A percentile compares a stretch with the other conserved stretches of the same genome.
These are phyloP conservation scores for Tolypocladium amazonense DNA, from an alignment of 2,329 filamentous ascomycete genomes.

Conservation along the genomic window DNA sequence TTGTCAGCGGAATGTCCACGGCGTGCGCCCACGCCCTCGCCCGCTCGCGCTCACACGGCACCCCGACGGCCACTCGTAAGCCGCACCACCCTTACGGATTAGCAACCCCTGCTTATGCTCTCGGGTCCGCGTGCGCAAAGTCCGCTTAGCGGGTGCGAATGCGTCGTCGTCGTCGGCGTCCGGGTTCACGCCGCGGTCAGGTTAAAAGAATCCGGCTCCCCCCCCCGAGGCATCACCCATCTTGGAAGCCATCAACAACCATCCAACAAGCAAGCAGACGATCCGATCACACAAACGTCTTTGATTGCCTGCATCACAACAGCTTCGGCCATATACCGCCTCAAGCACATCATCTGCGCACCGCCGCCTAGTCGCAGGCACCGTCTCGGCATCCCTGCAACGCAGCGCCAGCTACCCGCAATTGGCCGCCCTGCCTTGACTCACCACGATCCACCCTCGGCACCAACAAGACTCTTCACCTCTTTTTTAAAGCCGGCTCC, in stretches of 20 bases:
- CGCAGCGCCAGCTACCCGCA: conserved; percentile 9
- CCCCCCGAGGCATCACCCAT: conserved; percentile 1
- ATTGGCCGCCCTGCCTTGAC: conserved; percentile 13
- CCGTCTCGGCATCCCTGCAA: conserved; percentile 14
- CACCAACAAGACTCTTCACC: neutral
- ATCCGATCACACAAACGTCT: neutral
- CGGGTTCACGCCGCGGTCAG: conserved; percentile 1
- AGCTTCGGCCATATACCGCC: neutral
- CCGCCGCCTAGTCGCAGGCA: conserved; percentile 9
- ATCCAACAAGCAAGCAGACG: neutral
- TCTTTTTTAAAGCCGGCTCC: conserved; percentile 2
- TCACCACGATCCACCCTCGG: conserved; percentile 7
- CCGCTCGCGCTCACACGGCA: neutral
- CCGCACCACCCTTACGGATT: neutral
- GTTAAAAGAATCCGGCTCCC: conserved; percentile 14
- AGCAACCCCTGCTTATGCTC: conserved; percentile 6
- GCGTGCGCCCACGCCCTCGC: neutral
- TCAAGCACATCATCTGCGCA: conserved; percentile 16
- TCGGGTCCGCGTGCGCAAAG: conserved; percentile 22
- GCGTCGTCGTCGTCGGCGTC: conserved; percentile 4
- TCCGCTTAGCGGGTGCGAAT: conserved; percentile 14
- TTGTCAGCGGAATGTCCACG: conserved; percentile 10
- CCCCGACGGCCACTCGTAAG: neutral
- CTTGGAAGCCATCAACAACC: neutral
- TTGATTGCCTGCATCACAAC: neutral